Evolutionary conservation across 179 eudicot genomes (phyloP), one percentile per base, ranked within the genome.

Genomic region (Silene coronaria): DNA sequence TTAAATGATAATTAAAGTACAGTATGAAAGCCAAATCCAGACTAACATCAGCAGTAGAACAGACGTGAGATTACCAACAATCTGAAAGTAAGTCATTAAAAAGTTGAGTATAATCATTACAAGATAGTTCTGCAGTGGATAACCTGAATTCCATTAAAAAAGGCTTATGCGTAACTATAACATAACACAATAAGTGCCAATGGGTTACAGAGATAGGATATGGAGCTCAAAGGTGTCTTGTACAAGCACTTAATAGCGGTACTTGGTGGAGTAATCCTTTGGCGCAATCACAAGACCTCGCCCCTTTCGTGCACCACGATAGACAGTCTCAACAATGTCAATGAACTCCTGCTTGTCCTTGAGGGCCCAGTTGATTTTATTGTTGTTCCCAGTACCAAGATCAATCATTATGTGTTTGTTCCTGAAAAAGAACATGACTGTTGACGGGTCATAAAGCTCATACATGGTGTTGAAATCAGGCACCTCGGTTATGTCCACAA

Each of bases 401-500:
- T 91, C 97, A 6, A 91, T 90, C 97, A 91, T 91, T 11, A 88
- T 90, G 88, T 91, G 97, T 80, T 90, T 91, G 94, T 91, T 91
- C 82, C 97, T 85, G 85, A 91, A 91, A 62, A 91, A 91, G 90
- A 91, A 91, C 97, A 91, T 91, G 1, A 90, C 74, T 3, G 95
- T 88, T 2, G 89, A 91, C 13, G 97, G 97, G 77, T 91, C 97
- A 28, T 91, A 91, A 73, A 90, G 80, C 85, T 91, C 92, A 34
- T 91, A 91, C 97, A 91, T 91, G 0, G 95, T 91, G 83, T 90
- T 91, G 84, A 91, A 91, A 81, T 91, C 95, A n/a, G 97, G 94
- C 58, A 91, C 97, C 90, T 91, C 97, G 6, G 95, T 84, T 69
- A 91, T 91, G 84, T 91, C 91, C 76, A 91, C 95, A 21, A 91